Conservation (phyloP, 306 rosid species). For the Cucurbita pepo region DNA sequence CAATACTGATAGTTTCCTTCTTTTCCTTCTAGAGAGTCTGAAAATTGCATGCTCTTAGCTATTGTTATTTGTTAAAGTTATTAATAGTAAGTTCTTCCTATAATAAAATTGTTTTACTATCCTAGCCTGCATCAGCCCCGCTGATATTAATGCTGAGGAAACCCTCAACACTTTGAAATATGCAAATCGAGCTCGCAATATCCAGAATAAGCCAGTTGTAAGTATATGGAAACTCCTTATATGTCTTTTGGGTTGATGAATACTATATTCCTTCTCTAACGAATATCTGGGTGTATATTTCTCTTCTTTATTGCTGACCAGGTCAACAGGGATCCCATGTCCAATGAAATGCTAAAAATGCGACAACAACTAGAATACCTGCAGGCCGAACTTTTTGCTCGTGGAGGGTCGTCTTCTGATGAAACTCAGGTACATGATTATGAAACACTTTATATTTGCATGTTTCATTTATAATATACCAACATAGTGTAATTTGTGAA, state of each 20-base stretch:
- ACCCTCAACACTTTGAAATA: constrained; percentile 97
- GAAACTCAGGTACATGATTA: constrained; percentile 73
- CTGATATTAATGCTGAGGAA: constrained; percentile 98
- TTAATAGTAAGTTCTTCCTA: background rate
- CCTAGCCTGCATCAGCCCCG: constrained; percentile 98
- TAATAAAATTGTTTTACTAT: constrained; percentile 7
- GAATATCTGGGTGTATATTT: background rate
- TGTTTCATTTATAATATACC: background rate
- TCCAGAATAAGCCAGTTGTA: constrained; percentile 92
- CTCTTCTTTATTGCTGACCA: constrained; percentile 17
- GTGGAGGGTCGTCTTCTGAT: constrained; percentile 68
- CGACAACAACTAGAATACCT: constrained; percentile 84
- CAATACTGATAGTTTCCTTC: background rate
- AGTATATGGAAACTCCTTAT: constrained; percentile 20
- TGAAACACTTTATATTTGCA: background rate
- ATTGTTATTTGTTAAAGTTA: background rate
- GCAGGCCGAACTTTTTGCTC: constrained; percentile 97
- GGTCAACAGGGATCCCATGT: constrained; percentile 98
- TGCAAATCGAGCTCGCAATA: constrained; percentile 98
- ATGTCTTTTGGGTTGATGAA: background rate
- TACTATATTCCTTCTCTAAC: constrained; percentile 3
- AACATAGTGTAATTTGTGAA: background rate
- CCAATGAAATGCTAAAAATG: constrained; percentile 96
- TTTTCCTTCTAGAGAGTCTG: background rate
- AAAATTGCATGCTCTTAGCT: background rate